These are phyloP conservation scores for Suhomyces kunorum DNA, from an alignment of 1,139 yeast species.

Conservation along the genomic window DNA sequence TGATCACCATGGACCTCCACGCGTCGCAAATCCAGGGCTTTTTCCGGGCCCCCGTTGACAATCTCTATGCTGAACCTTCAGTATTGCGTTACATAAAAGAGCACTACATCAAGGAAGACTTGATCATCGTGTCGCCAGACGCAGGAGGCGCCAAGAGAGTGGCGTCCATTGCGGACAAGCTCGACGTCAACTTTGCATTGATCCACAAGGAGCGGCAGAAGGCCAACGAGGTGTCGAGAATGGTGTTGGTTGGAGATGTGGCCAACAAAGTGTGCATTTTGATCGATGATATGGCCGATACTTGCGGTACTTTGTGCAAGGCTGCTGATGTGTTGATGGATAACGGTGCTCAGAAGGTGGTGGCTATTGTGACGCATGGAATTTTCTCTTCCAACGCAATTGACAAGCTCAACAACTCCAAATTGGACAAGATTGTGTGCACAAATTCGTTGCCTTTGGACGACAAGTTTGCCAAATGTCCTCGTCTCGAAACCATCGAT, in stretches of 20 bases:
- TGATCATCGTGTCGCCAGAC: slow-evolving; percentile 75
- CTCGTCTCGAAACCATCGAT: slow-evolving; percentile 66
- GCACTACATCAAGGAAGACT: slow-evolving; percentile 46
- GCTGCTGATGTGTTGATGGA: slow-evolving; percentile 67
- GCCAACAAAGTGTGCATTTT: slow-evolving; percentile 65
- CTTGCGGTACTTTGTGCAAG: slow-evolving; percentile 78
- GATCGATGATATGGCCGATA: slow-evolving; percentile 84
- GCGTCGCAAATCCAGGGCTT: slow-evolving; percentile 87
- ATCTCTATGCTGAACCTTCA: slow-evolving; percentile 77
- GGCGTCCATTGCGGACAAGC: slow-evolving; percentile 74
- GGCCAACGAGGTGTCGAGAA: slow-evolving; percentile 74
- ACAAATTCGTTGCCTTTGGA: slow-evolving; percentile 76
- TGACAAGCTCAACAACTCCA: slow-evolving; percentile 57
- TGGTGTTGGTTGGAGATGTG: slow-evolving; percentile 82
- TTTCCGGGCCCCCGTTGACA: slow-evolving; percentile 79
- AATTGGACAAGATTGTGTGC: slow-evolving; percentile 63
- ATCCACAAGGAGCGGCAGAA: slow-evolving; percentile 81
- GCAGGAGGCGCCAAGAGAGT: slow-evolving; percentile 89
- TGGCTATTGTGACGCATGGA: slow-evolving; percentile 80
- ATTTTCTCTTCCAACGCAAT: slow-evolving; percentile 73
- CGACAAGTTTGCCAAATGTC: slow-evolving; percentile 49
- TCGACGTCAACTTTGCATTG: slow-evolving; percentile 75
- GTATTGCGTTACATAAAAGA: slow-evolving; percentile 68
- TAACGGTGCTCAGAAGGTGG: slow-evolving; percentile 70
- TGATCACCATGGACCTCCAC: slow-evolving; percentile 80